Evolutionary conservation across 73 alveolate genomes (phyloP).

Genomic region (Vitrella brassicaformis): DNA sequence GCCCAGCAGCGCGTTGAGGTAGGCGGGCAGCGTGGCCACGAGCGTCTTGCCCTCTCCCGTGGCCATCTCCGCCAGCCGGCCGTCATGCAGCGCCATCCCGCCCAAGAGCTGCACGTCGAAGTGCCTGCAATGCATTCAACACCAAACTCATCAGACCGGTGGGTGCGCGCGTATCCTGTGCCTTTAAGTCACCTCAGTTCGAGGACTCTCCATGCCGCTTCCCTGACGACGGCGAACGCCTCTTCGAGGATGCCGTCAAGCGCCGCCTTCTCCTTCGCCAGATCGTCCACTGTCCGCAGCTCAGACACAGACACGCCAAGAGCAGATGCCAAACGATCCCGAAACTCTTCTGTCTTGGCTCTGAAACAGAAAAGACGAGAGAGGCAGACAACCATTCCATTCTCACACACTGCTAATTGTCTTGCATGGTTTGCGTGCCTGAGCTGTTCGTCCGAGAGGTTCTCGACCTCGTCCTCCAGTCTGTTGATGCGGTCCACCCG

Average conservation of each 20-base stretch:
- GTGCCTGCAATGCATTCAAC: no score
- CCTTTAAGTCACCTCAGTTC: no score
- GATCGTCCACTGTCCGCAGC: neutral
- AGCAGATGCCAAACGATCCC: neutral
- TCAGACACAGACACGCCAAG: neutral
- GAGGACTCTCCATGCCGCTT: neutral
- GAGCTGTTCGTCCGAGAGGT: neutral
- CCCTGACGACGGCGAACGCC: neutral
- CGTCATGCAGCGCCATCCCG: constrained; percentile 39
- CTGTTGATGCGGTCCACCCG: neutral
- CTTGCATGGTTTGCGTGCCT: neutral
- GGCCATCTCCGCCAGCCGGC: constrained; percentile 38
- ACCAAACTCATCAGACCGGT: no score
- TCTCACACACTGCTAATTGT: neutral
- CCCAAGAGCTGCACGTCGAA: constrained; percentile 43
- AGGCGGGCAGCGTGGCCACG: constrained; percentile 31
- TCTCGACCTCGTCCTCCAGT: neutral
- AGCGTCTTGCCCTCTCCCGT: constrained; percentile 39
- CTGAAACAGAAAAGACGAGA: neutral
- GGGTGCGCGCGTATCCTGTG: no score
- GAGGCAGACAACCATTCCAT: neutral
- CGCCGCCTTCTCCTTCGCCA: neutral
- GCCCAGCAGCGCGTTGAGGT: constrained; percentile 19
- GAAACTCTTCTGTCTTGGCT: neutral
- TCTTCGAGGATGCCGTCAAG: neutral